phyloP scores from a whole-genome alignment of 306 rosid species.

The Quercus dentata region DNA sequence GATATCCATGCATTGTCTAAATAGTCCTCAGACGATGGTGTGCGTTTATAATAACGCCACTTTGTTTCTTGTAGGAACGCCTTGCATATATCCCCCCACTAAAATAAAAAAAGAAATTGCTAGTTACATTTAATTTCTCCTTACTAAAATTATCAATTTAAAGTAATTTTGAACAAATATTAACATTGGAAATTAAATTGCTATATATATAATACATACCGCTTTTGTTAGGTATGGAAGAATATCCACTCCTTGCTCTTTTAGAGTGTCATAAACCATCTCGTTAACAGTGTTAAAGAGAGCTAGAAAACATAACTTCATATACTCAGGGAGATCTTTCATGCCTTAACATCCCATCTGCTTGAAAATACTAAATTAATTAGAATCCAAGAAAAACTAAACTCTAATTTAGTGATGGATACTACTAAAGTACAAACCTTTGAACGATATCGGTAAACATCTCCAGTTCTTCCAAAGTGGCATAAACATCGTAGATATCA shows the following conservation, averaged over 20 bases:
- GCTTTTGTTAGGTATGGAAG: too few species aligned
- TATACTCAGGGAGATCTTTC: constrained; percentile 40
- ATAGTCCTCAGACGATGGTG: constrained; percentile 41
- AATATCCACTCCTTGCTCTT: not conserved
- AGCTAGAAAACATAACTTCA: constrained; percentile 60
- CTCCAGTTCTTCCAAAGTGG: too few species aligned
- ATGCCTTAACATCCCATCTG: constrained; percentile 63
- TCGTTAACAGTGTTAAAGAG: constrained; percentile 61
- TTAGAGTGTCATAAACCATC: constrained; percentile 20
- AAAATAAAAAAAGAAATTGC: not conserved
- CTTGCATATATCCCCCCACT: constrained; percentile 57
- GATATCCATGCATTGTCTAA: constrained; percentile 49
- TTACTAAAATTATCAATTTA: too few species aligned
- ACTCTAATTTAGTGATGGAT: too few species aligned
- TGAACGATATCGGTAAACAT: too few species aligned
- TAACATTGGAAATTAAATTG: not conserved
- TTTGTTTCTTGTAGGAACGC: constrained; percentile 50
- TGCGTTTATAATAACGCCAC: constrained; percentile 28
- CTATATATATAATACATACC: not conserved
- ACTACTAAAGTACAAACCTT: too few species aligned
- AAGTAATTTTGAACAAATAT: too few species aligned
- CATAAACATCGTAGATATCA: too few species aligned
- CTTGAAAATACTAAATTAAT: not conserved
- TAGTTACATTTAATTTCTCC: too few species aligned
- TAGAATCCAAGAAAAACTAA: too few species aligned